Percentiles rank a stretch among this genome's conserved stretches.
Conservation (phyloP, 129 eudicot species). For the Escallonia rubra region DNA sequence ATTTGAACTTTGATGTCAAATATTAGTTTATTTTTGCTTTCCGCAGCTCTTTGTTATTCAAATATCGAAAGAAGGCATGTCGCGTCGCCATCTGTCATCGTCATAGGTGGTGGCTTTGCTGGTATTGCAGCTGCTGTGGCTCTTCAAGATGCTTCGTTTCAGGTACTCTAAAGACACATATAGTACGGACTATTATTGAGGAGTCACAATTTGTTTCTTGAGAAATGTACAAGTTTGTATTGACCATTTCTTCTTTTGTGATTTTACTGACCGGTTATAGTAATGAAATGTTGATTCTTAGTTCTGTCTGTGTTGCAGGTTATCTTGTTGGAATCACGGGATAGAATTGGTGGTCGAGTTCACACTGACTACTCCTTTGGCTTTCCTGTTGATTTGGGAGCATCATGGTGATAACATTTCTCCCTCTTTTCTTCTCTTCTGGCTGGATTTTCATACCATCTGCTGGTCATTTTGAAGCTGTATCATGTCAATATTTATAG, state of each 20-base stretch:
- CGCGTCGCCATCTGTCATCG: conserved; percentile 75
- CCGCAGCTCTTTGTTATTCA: conserved; percentile 51
- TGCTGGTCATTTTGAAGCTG: neutral
- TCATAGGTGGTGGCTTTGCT: conserved; percentile 88
- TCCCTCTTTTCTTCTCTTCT: neutral
- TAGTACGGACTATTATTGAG: too few relatives aligned
- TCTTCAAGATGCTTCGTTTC: conserved; percentile 85
- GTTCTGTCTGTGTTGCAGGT: conserved; percentile 42
- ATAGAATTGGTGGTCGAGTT: conserved; percentile 93
- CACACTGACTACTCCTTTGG: conserved; percentile 92
- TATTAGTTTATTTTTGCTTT: neutral
- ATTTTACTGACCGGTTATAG: too few relatives aligned
- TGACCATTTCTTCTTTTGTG: too few relatives aligned
- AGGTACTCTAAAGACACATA: conserved; percentile 30
- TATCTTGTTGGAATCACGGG: conserved; percentile 76
- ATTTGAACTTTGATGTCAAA: neutral
- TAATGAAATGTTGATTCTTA: neutral
- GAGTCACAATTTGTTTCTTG: too few relatives aligned
- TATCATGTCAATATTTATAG: conserved; percentile 26
- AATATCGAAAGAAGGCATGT: conserved; percentile 33
- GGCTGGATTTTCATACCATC: neutral
- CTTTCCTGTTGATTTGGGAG: conserved; percentile 93
- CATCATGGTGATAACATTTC: conserved; percentile 66
- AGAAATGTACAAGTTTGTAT: too few relatives aligned
- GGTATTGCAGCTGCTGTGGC: conserved; percentile 93